Base-by-base conservation (phyloP, 352 stramenopile genomes). In the Phytopythium aichiense region DNA sequence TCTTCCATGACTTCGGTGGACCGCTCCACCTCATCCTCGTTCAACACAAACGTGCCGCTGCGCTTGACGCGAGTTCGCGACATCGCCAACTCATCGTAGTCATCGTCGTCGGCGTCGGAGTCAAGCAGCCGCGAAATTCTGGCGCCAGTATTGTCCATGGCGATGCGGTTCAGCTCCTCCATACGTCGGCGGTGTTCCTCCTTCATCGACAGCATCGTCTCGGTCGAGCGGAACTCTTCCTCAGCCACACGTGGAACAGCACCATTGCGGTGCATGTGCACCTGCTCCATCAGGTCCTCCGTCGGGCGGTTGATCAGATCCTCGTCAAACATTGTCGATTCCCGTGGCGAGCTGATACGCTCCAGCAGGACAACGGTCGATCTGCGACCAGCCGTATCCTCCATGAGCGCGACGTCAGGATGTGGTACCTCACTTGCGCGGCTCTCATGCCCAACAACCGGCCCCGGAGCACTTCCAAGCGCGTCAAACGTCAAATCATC, bases 141-240 rank as follows among this genome's bases (percentile, higher is more conserved):
- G 23, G 76, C 69, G 22, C 77, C 77, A 18, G 69, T 71, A 56
- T 77, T 72, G 54, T 81, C 68, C 45, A 79, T 49, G 12, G 68
- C 68, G 33, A 75, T 73, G 22, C 77, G 65, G n/a, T 81, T 82
- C n/a, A 89, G 71, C 60, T 89, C 77, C 12, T 71, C 74, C 80
- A 89, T 89, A n/a, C 80, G 76, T n/a, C 64, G 72, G 22, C 60
- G 63, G 56, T 89, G 80, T 56, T 88, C 74, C 53, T 77, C 72
- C 60, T 82, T 68, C 18, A 80, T 70, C 57, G 70, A 72, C 22
- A 66, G 68, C 59, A 89, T 64, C 25, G 81, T 69, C 50, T 85
- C 74, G 1, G 76, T 85, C 5, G 50, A 64, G n/a, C 72, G 76
- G 35, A 71, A 59, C 56, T 74, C 62, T 55, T 78, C 73, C 11